Base-by-base conservation (phyloP, 2,329 filamentous ascomycete species). In the Ophiostoma piceae region DNA sequence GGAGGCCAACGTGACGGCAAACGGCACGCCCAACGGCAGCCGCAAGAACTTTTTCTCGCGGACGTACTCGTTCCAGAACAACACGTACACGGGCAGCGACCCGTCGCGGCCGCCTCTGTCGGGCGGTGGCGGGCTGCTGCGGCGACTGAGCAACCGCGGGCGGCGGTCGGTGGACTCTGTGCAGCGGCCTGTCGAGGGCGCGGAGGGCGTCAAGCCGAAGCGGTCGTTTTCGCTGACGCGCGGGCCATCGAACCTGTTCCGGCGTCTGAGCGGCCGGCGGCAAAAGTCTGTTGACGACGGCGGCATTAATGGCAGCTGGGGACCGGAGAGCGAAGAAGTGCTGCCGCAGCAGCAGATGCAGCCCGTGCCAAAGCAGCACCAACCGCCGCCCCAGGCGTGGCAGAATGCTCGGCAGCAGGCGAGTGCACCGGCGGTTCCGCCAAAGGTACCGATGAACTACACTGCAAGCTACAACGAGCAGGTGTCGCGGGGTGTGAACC, bases 221-320 rank as follows among this genome's bases (percentile, higher is more conserved):
- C 72, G 68, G n/a, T 72, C 71, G 9, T 71, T 91, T 88, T 2
- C 80, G 90, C 6, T 87, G 84, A 7, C 82, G 84, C 26, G 84
- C 14, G 84, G 86, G 70, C 74, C 72, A 1, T 69, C 73, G 39
- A 73, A 74, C 22, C 67, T 79, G 41, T 71, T 79, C 67, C 77
- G 77, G 4, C 75, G 77, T 8, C 68, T 80, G 77, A 79, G 82
- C 76, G 75, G 79, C 76, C 77, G 81, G 75, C 73, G 80, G 75
- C 76, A 79, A 76, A 68, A 79, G 74, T 74, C 77, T 43, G 76
- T 78, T 0, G 81, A 85, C 68, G 83, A 85, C 62, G 85, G 82
- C 29, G 84, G 84, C 3, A 85, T 86, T 73, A 87, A 87, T 71
- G 85, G 84, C 1, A 80, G 79, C 51, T 87, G 84, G 82, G 81